Conservation (phyloP, 73 alveolate species). For the Tetrahymena malaccensis region DNA sequence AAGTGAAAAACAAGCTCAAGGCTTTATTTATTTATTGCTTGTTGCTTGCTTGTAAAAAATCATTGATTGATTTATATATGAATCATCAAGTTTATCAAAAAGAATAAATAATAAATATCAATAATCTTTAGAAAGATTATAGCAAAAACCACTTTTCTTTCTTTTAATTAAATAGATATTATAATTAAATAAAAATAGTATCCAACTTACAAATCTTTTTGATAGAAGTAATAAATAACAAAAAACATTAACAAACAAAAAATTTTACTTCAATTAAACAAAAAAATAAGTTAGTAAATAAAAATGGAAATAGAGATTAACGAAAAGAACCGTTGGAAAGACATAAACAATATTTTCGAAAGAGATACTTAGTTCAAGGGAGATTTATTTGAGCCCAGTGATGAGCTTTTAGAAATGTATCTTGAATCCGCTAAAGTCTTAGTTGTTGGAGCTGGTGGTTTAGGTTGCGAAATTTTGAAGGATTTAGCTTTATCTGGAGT, state of each 20-base stretch:
- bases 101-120: background rate
- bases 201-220: background rate
- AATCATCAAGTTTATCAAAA: background rate
- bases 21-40: background rate
- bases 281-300: background rate
- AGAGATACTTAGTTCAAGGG: background rate
- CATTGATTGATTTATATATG: too few species aligned
- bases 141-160: background rate
- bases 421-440: conserved; percentile 58
- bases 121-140: background rate
- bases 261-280: background rate
- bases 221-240: background rate
- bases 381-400: background rate
- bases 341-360: background rate
- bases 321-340: background rate
- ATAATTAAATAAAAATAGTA: background rate
- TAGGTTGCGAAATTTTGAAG: conserved; percentile 99
- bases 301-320: background rate
- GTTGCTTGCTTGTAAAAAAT: too few species aligned
- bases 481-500: conserved; percentile 89
- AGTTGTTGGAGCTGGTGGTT: conserved; percentile 99
- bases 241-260: background rate
- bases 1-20: background rate
- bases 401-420: background rate
- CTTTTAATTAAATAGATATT: background rate